Evolutionary conservation across 371 early-diverging fungal species (phyloP).

Genomic region (Cokeromyces recurvatus): DNA sequence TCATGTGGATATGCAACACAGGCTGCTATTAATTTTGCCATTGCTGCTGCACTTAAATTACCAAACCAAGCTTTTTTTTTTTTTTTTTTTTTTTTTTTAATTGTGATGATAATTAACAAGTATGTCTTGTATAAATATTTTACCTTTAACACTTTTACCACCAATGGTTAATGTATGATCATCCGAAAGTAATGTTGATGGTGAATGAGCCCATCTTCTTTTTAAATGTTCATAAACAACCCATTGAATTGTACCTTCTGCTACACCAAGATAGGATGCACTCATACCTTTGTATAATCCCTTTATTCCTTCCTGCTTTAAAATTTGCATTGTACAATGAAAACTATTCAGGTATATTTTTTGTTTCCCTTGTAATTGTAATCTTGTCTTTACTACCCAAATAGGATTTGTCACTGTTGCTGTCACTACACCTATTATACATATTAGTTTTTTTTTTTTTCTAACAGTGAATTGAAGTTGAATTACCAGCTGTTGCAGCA

Average conservation of each 20-base stretch:
- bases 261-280: constrained; percentile 82
- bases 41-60: constrained; percentile 79
- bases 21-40: constrained; percentile 87
- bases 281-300: constrained; percentile 90
- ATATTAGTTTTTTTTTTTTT: background rate
- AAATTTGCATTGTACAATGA: constrained; percentile 69
- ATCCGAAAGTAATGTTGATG: constrained; percentile 4
- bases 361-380: constrained; percentile 75
- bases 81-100: no score
- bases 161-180: constrained; percentile 13
- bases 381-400: constrained; percentile 94
- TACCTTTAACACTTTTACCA: constrained; percentile 30
- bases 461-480: no score
- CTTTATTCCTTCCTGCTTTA: constrained; percentile 74
- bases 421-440: constrained; percentile 52
- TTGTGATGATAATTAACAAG: no score
- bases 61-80: no score
- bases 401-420: constrained; percentile 90
- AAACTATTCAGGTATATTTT: constrained; percentile 68
- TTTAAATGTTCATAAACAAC: constrained; percentile 93
- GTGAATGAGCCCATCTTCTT: constrained; percentile 23
- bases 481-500: constrained; percentile 84
- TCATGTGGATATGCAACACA: constrained; percentile 85
- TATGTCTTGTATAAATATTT: no score
- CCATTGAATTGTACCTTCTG: constrained; percentile 92